phyloP scores from a whole-genome alignment of 345 rosid genomes.

The Laguncularia racemosa region DNA sequence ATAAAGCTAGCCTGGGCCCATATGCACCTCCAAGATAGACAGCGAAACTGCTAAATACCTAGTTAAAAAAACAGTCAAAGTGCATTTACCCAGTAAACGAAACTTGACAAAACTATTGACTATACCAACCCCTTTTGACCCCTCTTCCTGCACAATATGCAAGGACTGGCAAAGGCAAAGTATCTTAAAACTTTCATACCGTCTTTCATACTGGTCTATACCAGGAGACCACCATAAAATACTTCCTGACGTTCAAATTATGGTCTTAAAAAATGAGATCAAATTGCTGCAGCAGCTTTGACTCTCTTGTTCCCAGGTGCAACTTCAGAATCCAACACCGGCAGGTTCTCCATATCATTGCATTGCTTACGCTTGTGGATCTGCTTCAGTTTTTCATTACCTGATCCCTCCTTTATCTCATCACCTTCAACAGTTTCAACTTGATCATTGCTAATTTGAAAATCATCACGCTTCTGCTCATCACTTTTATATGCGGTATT shows the following conservation, averaged over 20 bases:
- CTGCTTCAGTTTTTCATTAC: background rate
- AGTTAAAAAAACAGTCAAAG: no score
- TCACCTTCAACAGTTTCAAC: background rate
- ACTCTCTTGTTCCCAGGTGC: constrained; percentile 13
- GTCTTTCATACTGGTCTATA: background rate
- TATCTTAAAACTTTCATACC: background rate
- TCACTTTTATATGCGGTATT: background rate
- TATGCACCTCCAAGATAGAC: no score
- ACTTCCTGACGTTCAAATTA: background rate
- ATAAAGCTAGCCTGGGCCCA: no score
- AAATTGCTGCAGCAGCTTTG: constrained; percentile 6
- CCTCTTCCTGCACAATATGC: background rate
- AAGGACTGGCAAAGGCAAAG: background rate
- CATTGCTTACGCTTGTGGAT: constrained; percentile 10
- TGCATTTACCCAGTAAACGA: no score
- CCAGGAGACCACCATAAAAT: constrained; percentile 1
- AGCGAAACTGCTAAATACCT: no score
- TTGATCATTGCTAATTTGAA: background rate
- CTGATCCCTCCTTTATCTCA: background rate
- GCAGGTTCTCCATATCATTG: background rate
- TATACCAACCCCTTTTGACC: no score
- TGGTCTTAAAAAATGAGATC: background rate
- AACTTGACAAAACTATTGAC: no score
- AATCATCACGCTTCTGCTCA: constrained; percentile 3
- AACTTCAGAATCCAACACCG: constrained; percentile 6